These are phyloP conservation scores for Lactarius sanguifluus DNA, from an alignment of 768 basidiomycete species.

Conservation along the genomic window DNA sequence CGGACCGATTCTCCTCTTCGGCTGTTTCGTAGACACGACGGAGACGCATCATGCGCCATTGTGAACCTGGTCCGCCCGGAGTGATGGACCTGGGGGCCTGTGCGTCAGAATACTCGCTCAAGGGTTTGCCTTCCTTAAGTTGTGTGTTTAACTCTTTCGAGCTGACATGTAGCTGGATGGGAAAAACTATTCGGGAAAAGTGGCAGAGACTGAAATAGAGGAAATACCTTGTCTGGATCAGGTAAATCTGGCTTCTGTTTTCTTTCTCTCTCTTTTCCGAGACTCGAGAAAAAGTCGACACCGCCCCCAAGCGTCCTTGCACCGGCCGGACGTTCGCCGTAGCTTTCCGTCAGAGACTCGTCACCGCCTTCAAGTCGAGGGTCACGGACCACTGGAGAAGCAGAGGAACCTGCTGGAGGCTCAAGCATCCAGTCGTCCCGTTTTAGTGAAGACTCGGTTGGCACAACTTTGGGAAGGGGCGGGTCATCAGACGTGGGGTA, in stretches of 20 bases:
- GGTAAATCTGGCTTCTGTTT: constrained; percentile 57
- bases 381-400: constrained; percentile 33
- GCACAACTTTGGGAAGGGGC: constrained; percentile 44
- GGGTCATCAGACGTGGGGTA: constrained; percentile 45
- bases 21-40: constrained; percentile 86
- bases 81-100: constrained; percentile 50
- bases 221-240: constrained; percentile 68
- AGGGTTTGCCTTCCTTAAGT: constrained; percentile 44
- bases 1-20: constrained; percentile 70
- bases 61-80: constrained; percentile 90
- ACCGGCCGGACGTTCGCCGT: constrained; percentile 50
- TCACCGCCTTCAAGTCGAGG: constrained; percentile 35
- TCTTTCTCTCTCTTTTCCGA: constrained; percentile 79
- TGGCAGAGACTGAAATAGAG: too few relatives aligned
- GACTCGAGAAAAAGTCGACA: constrained; percentile 85
- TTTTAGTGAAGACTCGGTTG: constrained; percentile 51
- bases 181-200: constrained; percentile 22
- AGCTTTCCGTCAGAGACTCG: constrained; percentile 63
- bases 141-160: constrained; percentile 62
- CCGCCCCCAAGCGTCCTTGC: constrained; percentile 53
- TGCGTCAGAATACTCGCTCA: constrained; percentile 44
- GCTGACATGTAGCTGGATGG: constrained; percentile 55
- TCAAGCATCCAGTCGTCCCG: constrained; percentile 91
- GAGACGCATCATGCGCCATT: constrained; percentile 98
- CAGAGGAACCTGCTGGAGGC: constrained; percentile 38